phyloP scores from a whole-genome alignment of 2,329 filamentous ascomycete species.

The Apiospora arundinis region DNA sequence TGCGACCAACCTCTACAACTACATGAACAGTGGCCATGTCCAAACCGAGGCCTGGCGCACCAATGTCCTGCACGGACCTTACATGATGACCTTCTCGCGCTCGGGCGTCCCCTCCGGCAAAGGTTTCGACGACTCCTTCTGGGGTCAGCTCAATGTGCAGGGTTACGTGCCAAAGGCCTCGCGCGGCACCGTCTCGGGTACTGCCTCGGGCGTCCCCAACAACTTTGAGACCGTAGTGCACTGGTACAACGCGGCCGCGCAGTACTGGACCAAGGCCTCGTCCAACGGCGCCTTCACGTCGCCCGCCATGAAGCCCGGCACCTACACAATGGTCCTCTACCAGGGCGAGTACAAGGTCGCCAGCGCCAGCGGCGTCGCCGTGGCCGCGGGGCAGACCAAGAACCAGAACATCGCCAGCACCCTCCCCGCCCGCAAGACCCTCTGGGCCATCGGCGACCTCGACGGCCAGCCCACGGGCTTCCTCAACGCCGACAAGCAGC shows the following conservation, averaged over 20 bases:
- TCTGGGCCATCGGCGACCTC: slow-evolving; percentile 71
- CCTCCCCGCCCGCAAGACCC: slow-evolving; percentile 52
- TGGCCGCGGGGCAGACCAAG: slow-evolving; percentile 57
- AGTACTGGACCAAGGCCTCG: slow-evolving; percentile 69
- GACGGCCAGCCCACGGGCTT: slow-evolving; percentile 70
- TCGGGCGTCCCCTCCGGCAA: slow-evolving; percentile 57
- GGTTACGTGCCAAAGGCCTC: slow-evolving; percentile 62
- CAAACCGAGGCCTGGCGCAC: slow-evolving; percentile 65
- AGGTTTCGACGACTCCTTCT: slow-evolving; percentile 63
- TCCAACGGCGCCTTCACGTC: slow-evolving; percentile 65
- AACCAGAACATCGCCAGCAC: slow-evolving; percentile 55
- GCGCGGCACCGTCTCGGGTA: slow-evolving; percentile 67
- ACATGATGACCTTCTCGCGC: slow-evolving; percentile 65
- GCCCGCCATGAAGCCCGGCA: slow-evolving; percentile 70
- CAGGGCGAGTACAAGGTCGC: slow-evolving; percentile 64
- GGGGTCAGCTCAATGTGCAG: slow-evolving; percentile 61
- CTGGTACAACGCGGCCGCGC: slow-evolving; percentile 67
- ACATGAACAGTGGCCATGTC: slow-evolving; percentile 71
- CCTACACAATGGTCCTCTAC: slow-evolving; percentile 72
- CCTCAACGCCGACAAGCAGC: slow-evolving; percentile 70
- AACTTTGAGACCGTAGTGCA: slow-evolving; percentile 65
- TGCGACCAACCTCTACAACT: slow-evolving; percentile 67
- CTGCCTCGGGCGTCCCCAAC: slow-evolving; percentile 61
- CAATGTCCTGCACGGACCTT: slow-evolving; percentile 70
- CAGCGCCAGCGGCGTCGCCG: slow-evolving; percentile 52